Evolutionary conservation across 768 basidiomycete species (phyloP).

Genomic region (Boletus sensibilis): DNA sequence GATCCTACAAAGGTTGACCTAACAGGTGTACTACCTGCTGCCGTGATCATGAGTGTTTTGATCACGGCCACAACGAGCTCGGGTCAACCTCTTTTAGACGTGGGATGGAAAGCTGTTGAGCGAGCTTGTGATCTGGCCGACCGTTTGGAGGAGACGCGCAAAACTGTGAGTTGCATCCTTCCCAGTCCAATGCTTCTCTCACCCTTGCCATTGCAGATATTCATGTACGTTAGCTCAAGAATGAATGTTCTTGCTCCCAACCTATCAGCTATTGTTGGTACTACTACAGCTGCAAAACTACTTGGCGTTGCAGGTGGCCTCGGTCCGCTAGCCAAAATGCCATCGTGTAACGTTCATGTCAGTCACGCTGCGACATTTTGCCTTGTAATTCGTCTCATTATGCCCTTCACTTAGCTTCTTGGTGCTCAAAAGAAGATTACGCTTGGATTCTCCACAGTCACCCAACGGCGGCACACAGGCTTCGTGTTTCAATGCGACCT

Average conservation of each 20-base stretch:
- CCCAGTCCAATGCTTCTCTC: slow-evolving; percentile 1
- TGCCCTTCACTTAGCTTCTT: slow-evolving; percentile 61
- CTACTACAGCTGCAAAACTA: slow-evolving; percentile 96
- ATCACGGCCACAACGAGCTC: slow-evolving; percentile 92
- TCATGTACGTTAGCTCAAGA: slow-evolving; percentile 98
- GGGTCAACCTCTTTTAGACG: slow-evolving; percentile 67
- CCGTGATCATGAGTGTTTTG: slow-evolving; percentile 92
- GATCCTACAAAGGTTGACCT: slow-evolving; percentile 88
- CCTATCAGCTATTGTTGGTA: slow-evolving; percentile 97
- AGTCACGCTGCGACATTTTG: slow-evolving; percentile 28
- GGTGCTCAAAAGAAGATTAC: slow-evolving; percentile 93
- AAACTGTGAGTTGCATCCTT: slow-evolving; percentile 53
- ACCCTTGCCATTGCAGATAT: slow-evolving; percentile 59
- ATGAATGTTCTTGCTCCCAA: slow-evolving; percentile 99
- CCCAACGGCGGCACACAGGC: slow-evolving; percentile 90
- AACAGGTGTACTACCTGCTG: slow-evolving; percentile 75
- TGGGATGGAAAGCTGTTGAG: slow-evolving; percentile 78
- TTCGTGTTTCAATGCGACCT: slow-evolving; percentile 95
- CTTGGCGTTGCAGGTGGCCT: slow-evolving; percentile 97
- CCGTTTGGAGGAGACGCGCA: slow-evolving; percentile 83
- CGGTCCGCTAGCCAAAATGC: slow-evolving; percentile 88
- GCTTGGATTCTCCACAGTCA: slow-evolving; percentile 85
- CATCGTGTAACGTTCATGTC: slow-evolving; percentile 92
- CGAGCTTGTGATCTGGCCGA: slow-evolving; percentile 88
- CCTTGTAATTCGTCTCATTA: slow-evolving; percentile 1